Evolutionary conservation across 345 rosid species (phyloP), one percentile per base, ranked within the genome.

Genomic region (Corchorus capsularis): DNA sequence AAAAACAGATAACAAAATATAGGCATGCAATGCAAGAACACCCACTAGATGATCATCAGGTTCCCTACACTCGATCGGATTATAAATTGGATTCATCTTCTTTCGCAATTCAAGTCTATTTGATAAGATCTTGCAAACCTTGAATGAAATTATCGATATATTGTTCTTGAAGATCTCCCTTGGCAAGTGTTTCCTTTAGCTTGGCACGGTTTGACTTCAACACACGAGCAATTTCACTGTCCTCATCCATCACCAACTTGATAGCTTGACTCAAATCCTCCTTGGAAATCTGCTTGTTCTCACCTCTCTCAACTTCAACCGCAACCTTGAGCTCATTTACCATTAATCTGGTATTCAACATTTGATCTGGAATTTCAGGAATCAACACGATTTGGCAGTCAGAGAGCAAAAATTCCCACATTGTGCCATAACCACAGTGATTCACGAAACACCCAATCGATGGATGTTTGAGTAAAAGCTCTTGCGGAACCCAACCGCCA

Each of bases 371-470:
- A 37, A 86, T 45, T 50, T 67, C 73, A 3, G 89, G 89, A 65
- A 88, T 62, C 75, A 82, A 76, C 5, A 88, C 84, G 70, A 85
- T 72, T 53, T 75, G 85, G 16, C 86, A 80, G 45, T 80, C 79
- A 56, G 81, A 79, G 69, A 79, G n/a, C 49, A 86, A 75, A 69
- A 85, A 75, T 57, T 85, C 89, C 92, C 85, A 86, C 85, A 83
- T 80, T 3, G 90, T 75, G 13, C 85, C 86, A 43, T 76, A 80
- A 8, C 90, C 88, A 12, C 83, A 76, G 17, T 85, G 90, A 57
- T 22, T 80, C 56, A 84, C 87, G 43, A 84, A 80, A 55, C 89
- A 80, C 11, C 86, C 87, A 0, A 82, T 77, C 16, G 86, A 77
- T n/a, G 73, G 79, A 41, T 84, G 87, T 37, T 67, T 34, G 71